phyloP scores from a whole-genome alignment of 768 basidiomycete genomes.

The Termitomyces titanicus region DNA sequence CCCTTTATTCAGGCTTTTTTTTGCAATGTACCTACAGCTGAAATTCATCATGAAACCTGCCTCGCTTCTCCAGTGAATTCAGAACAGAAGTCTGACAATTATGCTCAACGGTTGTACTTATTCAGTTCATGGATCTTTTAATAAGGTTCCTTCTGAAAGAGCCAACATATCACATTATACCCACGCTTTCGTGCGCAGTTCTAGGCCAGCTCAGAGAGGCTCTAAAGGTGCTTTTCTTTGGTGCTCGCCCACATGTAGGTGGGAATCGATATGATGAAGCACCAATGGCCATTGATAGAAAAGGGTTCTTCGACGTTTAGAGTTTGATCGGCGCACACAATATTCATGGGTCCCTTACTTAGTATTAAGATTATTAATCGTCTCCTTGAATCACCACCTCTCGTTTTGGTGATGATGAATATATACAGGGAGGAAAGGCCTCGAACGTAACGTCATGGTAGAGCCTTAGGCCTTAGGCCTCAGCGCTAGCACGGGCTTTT shows the following conservation, averaged over 20 bases:
- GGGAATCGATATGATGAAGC: not conserved
- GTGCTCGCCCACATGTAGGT: not conserved
- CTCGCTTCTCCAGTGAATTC: not conserved
- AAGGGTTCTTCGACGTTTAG: not conserved
- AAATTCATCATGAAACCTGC: not conserved
- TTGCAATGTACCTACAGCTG: too few species aligned
- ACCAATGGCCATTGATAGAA: not conserved
- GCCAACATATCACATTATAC: not conserved
- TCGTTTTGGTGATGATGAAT: not conserved
- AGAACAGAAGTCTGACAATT: not conserved
- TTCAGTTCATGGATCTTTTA: not conserved
- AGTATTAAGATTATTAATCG: not conserved
- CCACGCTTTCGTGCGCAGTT: not conserved
- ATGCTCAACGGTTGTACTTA: not conserved
- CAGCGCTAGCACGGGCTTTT: not conserved
- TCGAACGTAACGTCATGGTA: not conserved
- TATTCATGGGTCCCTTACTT: not conserved
- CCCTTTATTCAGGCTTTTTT: too few species aligned
- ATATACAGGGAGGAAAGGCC: not conserved
- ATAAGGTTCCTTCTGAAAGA: not conserved
- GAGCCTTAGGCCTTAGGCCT: too few species aligned
- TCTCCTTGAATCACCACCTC: not conserved
- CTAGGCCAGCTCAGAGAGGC: not conserved
- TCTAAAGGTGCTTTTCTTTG: too few species aligned
- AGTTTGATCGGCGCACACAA: constrained; percentile 1